These are phyloP conservation scores for Marasmius fiardii DNA, from an alignment of 1,284 basidiomycete genomes.

Conservation along the genomic window DNA sequence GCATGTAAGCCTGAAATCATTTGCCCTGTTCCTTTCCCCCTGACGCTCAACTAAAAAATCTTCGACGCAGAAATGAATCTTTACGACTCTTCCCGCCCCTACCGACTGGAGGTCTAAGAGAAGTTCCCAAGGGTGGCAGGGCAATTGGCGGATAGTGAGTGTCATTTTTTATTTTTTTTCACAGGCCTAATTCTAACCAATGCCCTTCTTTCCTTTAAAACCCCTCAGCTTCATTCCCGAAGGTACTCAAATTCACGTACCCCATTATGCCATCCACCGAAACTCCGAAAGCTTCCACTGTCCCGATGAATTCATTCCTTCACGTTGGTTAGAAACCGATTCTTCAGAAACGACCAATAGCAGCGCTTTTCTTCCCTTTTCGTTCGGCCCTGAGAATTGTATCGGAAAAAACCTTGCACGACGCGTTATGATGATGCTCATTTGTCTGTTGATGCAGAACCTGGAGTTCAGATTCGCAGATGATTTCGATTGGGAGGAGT, in stretches of 20 bases:
- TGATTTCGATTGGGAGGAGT: slow-evolving; percentile 10
- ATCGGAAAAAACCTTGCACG: slow-evolving; percentile 12
- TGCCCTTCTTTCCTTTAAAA: neutral
- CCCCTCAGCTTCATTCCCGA: slow-evolving; percentile 43
- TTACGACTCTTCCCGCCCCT: slow-evolving; percentile 54
- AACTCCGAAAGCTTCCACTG: slow-evolving; percentile 32
- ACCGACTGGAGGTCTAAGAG: slow-evolving; percentile 47
- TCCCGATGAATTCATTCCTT: slow-evolving; percentile 38
- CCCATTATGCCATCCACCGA: slow-evolving; percentile 44
- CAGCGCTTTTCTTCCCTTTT: slow-evolving; percentile 17
- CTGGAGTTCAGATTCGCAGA: slow-evolving; percentile 16
- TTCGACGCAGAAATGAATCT: slow-evolving; percentile 61
- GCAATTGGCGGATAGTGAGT: slow-evolving; percentile 32
- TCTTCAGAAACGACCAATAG: slow-evolving; percentile 19
- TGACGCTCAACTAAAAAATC: slow-evolving; percentile 8
- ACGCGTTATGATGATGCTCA: slow-evolving; percentile 13
- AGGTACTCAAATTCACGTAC: slow-evolving; percentile 43
- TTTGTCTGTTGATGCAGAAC: slow-evolving; percentile 8
- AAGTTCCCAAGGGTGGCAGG: slow-evolving; percentile 34
- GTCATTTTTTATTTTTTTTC: slow-evolving; percentile 9
- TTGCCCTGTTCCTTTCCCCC: slow-evolving; percentile 9
- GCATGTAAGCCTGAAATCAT: slow-evolving; percentile 38
- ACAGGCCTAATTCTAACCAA: slow-evolving; percentile 15
- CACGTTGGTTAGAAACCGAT: slow-evolving; percentile 33
- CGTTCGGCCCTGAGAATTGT: slow-evolving; percentile 13